Evolutionary conservation across 129 eudicot species (phyloP), one percentile per base, ranked within the genome.

Genomic region (Tanacetum coccineum): DNA sequence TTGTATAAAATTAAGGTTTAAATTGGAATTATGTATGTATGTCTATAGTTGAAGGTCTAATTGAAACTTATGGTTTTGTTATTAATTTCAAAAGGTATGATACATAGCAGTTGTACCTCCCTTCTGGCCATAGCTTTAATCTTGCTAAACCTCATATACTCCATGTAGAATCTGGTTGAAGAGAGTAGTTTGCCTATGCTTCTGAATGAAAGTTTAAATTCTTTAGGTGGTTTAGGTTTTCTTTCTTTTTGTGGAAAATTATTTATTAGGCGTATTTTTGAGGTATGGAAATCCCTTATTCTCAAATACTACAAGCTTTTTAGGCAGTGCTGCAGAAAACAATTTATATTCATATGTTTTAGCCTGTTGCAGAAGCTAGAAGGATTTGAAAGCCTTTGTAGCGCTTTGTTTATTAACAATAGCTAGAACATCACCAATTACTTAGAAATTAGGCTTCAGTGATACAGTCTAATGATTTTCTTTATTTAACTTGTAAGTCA

Each of bases 371-470:
- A 73, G 98, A 93, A 70, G 81, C 98, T 46, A 88, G 96, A 81
- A 93, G 98, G n/a, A n/a, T 78, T 93, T 96, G 13, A 96, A 93
- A 74, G 98, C 98, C n/a, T n/a, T n/a, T n/a, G n/a, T n/a, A n/a
- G n/a, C n/a, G n/a, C n/a, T n/a, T n/a, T n/a, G n/a, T n/a, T n/a
- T n/a, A n/a, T n/a, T n/a, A n/a, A n/a, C n/a, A n/a, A n/a, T n/a
- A n/a, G n/a, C n/a, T n/a, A n/a, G n/a, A n/a, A n/a, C 98, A 45
- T 93, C 98, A 75, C 98, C 88, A 68, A 28, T 86, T 67, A 93
- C 98, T 19, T 96, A 93, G 80, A 82, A 84, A 81, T 78, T 93
- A 83, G 98, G 98, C 75, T 93, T 93, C 74, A 93, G 96, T 81
- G 98, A 93, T 78, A 93, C 98, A 83, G 98, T 93, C 68, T 61